Base-by-base conservation (phyloP, 345 rosid genomes). In the Eucalyptus marginata region DNA sequence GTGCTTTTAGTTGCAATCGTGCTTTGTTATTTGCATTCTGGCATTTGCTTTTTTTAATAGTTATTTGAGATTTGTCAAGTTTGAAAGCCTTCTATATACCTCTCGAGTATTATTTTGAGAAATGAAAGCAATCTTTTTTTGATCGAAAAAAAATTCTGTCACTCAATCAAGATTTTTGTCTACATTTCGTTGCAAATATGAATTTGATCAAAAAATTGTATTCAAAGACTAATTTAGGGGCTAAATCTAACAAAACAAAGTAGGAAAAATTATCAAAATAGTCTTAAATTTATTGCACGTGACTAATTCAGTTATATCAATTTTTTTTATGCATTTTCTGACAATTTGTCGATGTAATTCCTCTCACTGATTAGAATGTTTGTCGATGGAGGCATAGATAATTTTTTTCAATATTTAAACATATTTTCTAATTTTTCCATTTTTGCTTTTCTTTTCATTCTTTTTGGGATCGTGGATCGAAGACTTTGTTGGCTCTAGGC, bases 361-460 rank as follows among this genome's bases (percentile, higher is more conserved):
- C 22, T 36, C 40, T 36, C 2, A 0, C 0, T 18, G 2, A 36
- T 3, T 5, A 31, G 43, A 3, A 16, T 1, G 6, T 29, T 29
- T 4, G 8, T 1, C 1, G 6, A n/a, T 6, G n/a, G 2, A 3
- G 4, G 3, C 2, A 6, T 10, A 12, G 12, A 71, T 33, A 33
- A 68, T 71, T 33, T 33, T 16, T 64, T 33, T 36, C 5, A 66
- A n/a, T n/a, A 31, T 68, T 66, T 6, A 7, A 59, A 59, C 27
- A 5, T 0, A n/a, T 4, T 68, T 68, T 71, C 18, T 33, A 33
- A 31, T 8, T 4, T 68, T 56, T 56, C 31, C 15, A 11, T 59
- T 59, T 14, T n/a, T 66, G 1, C 16, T n/a, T n/a, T 66, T 7
- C 3, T 14, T 14, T 62, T n/a, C 40, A 40, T 40, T 31, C 14